These are phyloP conservation scores for Sapria himalayana DNA, from an alignment of 345 rosid genomes.

Conservation along the genomic window DNA sequence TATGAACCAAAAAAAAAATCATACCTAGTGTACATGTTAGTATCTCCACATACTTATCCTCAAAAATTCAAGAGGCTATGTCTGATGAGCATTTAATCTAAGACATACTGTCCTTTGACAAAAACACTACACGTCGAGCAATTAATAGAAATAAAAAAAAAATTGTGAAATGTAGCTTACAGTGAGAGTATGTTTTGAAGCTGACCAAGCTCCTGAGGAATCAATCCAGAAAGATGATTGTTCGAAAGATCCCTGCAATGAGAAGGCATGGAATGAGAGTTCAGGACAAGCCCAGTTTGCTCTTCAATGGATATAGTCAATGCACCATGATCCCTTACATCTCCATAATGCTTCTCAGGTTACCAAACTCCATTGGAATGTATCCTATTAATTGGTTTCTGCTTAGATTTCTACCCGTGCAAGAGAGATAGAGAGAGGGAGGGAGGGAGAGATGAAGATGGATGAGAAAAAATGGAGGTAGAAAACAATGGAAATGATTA, in stretches of 20 bases:
- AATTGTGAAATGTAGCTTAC: too few species aligned
- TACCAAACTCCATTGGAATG: conserved; percentile 77
- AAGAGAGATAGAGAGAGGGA: conserved; percentile 4
- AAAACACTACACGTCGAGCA: too few species aligned
- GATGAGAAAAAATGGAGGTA: conserved; percentile 3
- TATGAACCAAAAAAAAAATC: too few species aligned
- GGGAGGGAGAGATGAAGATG: conserved; percentile 1
- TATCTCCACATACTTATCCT: too few species aligned
- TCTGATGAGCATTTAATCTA: too few species aligned
- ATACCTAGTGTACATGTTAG: too few species aligned
- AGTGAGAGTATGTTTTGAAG: conserved; percentile 46
- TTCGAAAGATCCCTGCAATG: conserved; percentile 65
- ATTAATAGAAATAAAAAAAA: too few species aligned
- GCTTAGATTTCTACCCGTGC: conserved; percentile 64
- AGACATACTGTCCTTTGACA: too few species aligned
- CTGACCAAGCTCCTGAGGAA: conserved; percentile 69
- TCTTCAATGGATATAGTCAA: too few species aligned
- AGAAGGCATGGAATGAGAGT: conserved; percentile 4
- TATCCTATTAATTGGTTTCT: conserved; percentile 44
- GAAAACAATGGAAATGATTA: too few species aligned
- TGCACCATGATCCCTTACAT: conserved; percentile 41
- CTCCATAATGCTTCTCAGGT: conserved; percentile 73
- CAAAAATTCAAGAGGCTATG: too few species aligned
- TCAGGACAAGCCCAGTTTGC: too few species aligned
- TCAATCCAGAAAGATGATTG: conserved; percentile 54